These are phyloP conservation scores for Flueggea neowawraea DNA, from an alignment of 441 rosid genomes.

Conservation along the genomic window DNA sequence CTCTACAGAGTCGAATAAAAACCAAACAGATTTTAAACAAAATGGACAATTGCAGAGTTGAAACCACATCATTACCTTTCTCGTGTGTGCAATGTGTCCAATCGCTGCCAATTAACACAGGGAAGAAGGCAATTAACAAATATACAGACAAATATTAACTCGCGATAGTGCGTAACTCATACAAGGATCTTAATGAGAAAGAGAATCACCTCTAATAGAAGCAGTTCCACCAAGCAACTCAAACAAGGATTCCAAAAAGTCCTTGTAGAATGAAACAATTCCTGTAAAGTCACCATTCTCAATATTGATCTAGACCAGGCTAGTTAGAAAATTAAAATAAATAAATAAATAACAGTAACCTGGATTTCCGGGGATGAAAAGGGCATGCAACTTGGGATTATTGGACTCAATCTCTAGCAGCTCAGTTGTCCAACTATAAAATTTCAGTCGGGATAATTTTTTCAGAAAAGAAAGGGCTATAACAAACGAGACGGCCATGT, in stretches of 20 bases:
- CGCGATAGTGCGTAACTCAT: neutral
- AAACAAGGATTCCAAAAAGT: slow-evolving; percentile 63
- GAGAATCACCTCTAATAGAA: slow-evolving; percentile 50
- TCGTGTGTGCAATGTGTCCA: slow-evolving; percentile 68
- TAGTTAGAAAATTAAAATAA: neutral
- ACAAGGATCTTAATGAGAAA: neutral
- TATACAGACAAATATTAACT: slow-evolving; percentile 7
- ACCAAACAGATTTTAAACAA: neutral
- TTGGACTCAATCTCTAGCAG: slow-evolving; percentile 62
- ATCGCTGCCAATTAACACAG: slow-evolving; percentile 39
- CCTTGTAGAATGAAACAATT: slow-evolving; percentile 66
- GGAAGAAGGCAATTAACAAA: slow-evolving; percentile 12
- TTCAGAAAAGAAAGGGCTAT: neutral
- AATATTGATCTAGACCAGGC: no score
- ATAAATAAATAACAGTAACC: slow-evolving; percentile 29
- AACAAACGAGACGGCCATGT: neutral
- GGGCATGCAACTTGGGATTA: slow-evolving; percentile 50
- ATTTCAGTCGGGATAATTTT: no score
- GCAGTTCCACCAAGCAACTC: slow-evolving; percentile 58
- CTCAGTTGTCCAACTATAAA: slow-evolving; percentile 56
- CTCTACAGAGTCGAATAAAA: neutral
- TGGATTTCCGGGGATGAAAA: slow-evolving; percentile 83
- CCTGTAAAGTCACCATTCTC: slow-evolving; percentile 29
- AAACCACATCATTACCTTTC: slow-evolving; percentile 41
- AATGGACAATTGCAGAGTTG: neutral